Conservation (phyloP, 768 basidiomycete genomes). For the Cubamyces sp. region DNA sequence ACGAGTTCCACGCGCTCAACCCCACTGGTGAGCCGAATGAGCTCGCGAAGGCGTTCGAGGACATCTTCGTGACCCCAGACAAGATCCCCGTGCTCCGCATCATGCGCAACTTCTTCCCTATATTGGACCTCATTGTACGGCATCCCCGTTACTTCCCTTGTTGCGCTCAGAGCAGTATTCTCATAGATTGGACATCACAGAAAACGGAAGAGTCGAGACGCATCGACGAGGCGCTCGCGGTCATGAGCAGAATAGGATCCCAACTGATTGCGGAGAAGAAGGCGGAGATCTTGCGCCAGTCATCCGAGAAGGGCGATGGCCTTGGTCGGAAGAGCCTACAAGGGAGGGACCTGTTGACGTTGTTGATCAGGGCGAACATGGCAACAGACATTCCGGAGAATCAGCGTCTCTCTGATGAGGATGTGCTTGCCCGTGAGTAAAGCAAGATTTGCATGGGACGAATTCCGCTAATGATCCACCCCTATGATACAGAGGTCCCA, state of each 20-base stretch:
- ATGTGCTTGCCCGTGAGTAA: constrained; percentile 57
- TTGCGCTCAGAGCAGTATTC: too few species aligned
- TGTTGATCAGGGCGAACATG: constrained; percentile 67
- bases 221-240: constrained; percentile 18
- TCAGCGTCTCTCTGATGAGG: constrained; percentile 62
- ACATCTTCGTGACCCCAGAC: constrained; percentile 29
- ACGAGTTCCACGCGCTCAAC: constrained; percentile 38
- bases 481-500: constrained; percentile 25
- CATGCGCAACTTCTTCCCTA: constrained; percentile 19
- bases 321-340: constrained; percentile 7
- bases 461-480: too few species aligned
- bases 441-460: not conserved
- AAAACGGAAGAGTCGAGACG: not conserved
- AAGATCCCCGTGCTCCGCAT: constrained; percentile 18
- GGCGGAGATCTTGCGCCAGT: constrained; percentile 34
- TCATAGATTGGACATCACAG: not conserved
- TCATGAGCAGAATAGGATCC: constrained; percentile 35
- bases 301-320: constrained; percentile 39
- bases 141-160: not conserved
- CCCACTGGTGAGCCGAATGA: constrained; percentile 34
- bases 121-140: constrained; percentile 31
- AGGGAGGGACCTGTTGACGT: constrained; percentile 13
- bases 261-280: constrained; percentile 39
- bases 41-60: constrained; percentile 36
- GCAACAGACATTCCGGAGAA: constrained; percentile 56